A percentile compares a stretch with the other conserved stretches of the same genome.
phyloP scores from a whole-genome alignment of 352 stramenopile genomes.

The Pythium biforme region DNA sequence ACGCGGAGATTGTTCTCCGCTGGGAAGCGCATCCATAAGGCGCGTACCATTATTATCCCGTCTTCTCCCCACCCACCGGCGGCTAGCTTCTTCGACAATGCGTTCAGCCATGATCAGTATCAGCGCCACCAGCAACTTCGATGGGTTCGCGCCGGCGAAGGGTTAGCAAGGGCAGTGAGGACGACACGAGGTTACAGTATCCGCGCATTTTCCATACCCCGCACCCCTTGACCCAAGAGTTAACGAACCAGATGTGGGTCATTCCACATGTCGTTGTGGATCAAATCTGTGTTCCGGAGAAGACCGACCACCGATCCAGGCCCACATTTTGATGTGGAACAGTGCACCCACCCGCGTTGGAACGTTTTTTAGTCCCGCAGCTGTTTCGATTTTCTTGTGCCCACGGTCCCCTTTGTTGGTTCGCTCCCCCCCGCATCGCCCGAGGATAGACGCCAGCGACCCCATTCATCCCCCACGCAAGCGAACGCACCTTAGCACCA shows the following conservation, averaged over 20 bases:
- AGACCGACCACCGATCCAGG: too few species aligned
- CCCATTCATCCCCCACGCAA: not conserved
- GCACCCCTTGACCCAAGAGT: not conserved
- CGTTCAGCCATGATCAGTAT: not conserved
- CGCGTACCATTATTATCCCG: not conserved
- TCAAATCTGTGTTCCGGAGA: not conserved
- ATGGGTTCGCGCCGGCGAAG: not conserved
- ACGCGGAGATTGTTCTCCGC: not conserved
- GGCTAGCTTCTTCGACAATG: not conserved
- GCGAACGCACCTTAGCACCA: not conserved
- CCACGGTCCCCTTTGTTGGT: not conserved
- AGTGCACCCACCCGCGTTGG: not conserved
- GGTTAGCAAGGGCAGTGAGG: not conserved
- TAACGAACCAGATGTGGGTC: not conserved
- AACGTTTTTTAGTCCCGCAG: constrained; percentile 9
- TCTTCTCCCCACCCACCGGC: not conserved
- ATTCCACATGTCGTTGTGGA: not conserved
- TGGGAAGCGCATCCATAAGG: not conserved
- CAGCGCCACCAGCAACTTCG: not conserved
- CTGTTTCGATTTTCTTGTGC: constrained; percentile 1
- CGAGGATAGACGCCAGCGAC: not conserved
- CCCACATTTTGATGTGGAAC: not conserved
- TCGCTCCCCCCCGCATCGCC: not conserved
- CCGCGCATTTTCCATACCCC: not conserved
- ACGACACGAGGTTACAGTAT: not conserved